These are phyloP conservation scores for Xerophyta viscosa DNA, from an alignment of 106 monocot species.

Conservation along the genomic window DNA sequence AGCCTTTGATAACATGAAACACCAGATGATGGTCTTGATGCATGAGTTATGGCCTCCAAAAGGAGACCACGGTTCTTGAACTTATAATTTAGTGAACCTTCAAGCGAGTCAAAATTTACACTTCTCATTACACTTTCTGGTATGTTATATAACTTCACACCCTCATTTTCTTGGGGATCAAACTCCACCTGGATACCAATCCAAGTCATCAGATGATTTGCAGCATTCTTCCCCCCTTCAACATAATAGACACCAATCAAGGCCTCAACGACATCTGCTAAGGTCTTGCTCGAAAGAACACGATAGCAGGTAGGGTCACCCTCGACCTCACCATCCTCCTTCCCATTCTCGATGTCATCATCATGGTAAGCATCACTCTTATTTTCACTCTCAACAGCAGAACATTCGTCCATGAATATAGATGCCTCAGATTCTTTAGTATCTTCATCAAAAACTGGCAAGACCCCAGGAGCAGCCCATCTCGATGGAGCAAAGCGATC, in stretches of 20 bases:
- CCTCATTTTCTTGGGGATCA: constrained; percentile 44
- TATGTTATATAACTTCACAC: constrained; percentile 40
- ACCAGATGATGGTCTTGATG: constrained; percentile 95
- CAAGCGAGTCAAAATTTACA: constrained; percentile 76
- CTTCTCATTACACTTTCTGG: constrained; percentile 73
- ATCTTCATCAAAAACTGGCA: constrained; percentile 96
- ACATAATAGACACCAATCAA: constrained; percentile 97
- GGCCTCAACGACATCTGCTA: constrained; percentile 98
- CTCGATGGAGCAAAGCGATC: constrained; percentile 90
- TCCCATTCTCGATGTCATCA: constrained; percentile 39
- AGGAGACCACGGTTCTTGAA: constrained; percentile 61
- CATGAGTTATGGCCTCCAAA: constrained; percentile 95
- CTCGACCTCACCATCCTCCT: constrained; percentile 93
- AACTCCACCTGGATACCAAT: constrained; percentile 83
- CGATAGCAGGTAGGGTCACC: constrained; percentile 73
- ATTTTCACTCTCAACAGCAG: constrained; percentile 5
- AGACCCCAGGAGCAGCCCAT: constrained; percentile 96
- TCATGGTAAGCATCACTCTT: constrained; percentile 27
- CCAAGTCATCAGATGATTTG: constrained; percentile 91
- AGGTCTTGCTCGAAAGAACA: constrained; percentile 93
- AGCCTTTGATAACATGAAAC: constrained; percentile 91
- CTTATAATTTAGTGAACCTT: constrained; percentile 48
- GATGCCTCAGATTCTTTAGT: constrained; percentile 43
- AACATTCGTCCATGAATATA: constrained; percentile 31
- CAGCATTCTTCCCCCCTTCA: constrained; percentile 81